Evolutionary conservation across 208 protist genomes (phyloP).

Genomic region (Trichomonas gallinae): DNA sequence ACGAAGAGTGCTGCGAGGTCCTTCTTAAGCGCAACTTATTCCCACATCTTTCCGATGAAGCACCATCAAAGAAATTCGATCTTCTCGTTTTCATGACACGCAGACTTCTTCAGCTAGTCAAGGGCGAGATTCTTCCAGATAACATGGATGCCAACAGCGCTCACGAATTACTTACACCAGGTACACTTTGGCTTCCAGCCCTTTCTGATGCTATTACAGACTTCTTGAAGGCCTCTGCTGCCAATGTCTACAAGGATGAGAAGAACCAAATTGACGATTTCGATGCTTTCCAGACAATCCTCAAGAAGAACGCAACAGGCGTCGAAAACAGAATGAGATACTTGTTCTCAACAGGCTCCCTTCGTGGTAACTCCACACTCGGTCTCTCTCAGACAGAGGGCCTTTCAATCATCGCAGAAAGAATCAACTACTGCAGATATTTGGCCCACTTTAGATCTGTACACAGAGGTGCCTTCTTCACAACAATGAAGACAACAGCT

Average conservation of each 20-base stretch:
- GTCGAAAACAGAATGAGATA: constrained; percentile 51
- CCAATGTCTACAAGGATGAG: not conserved
- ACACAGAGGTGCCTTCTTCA: constrained; percentile 86
- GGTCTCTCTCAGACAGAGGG: constrained; percentile 68
- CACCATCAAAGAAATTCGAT: constrained; percentile 71
- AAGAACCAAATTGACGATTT: not conserved
- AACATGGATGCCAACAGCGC: constrained; percentile 77
- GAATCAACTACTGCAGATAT: constrained; percentile 91
- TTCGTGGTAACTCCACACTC: constrained; percentile 49
- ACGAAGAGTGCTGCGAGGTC: not conserved
- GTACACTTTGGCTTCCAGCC: constrained; percentile 51
- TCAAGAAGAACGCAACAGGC: not conserved
- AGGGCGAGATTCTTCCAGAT: constrained; percentile 62
- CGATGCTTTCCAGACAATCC: not conserved
- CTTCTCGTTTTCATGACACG: constrained; percentile 73
- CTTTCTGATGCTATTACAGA: not conserved
- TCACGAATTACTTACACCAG: constrained; percentile 84
- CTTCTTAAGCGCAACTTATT: not conserved
- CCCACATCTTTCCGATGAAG: not conserved
- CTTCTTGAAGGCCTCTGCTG: not conserved
- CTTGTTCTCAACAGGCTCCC: constrained; percentile 64
- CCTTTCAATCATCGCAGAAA: constrained; percentile 89
- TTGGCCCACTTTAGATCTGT: constrained; percentile 92
- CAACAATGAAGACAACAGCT: constrained; percentile 70
- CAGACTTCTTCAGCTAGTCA: constrained; percentile 76